Conservation (phyloP, 306 rosid genomes). For the Mimosa bimucronata region DNA sequence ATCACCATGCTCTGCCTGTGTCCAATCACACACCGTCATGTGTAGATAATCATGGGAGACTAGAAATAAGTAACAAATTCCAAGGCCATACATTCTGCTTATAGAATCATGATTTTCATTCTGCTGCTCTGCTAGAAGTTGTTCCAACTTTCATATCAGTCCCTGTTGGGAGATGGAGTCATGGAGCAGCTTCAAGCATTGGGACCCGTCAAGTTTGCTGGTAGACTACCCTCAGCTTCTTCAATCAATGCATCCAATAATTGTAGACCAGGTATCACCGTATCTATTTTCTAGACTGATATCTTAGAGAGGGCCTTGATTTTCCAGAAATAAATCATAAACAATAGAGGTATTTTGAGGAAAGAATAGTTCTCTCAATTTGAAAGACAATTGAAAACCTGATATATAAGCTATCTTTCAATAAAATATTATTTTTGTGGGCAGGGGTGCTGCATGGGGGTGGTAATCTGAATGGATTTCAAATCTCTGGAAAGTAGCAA, state of each 20-base stretch:
- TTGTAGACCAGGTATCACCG: not conserved
- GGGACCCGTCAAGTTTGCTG: too few relatives aligned
- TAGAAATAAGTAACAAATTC: too few relatives aligned
- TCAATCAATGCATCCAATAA: not conserved
- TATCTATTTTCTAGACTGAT: not conserved
- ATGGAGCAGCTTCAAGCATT: too few relatives aligned
- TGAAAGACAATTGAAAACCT: not conserved
- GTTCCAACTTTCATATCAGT: too few relatives aligned
- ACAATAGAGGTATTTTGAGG: not conserved
- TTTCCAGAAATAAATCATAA: not conserved
- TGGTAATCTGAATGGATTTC: not conserved
- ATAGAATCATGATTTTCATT: too few relatives aligned
- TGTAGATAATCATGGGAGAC: too few relatives aligned
- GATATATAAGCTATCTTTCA: not conserved
- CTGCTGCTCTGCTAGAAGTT: too few relatives aligned
- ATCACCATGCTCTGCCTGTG: too few relatives aligned
- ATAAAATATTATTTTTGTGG: not conserved
- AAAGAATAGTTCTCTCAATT: not conserved
- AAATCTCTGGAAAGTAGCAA: not conserved
- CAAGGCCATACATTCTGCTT: too few relatives aligned
- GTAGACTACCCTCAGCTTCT: not conserved
- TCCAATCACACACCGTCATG: too few relatives aligned
- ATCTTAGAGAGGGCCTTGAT: not conserved
- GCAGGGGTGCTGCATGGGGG: not conserved
- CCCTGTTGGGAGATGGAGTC: too few relatives aligned